phyloP scores from a whole-genome alignment of 2,329 filamentous ascomycete genomes.

The Penicillium vulpinum region DNA sequence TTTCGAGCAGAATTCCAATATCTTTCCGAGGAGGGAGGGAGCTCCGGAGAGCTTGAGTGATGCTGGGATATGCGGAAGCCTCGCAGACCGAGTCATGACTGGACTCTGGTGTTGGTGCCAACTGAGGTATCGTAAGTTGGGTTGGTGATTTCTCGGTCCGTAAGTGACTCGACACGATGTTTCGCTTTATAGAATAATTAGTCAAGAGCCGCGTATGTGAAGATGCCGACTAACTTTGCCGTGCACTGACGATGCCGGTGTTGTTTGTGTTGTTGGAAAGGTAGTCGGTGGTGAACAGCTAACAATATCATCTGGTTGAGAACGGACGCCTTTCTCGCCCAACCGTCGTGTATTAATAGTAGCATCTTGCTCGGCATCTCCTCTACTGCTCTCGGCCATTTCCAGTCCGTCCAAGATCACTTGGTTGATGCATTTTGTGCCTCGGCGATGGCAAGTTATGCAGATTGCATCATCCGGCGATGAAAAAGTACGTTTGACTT shows the following conservation, averaged over 20 bases:
- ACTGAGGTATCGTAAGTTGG: neutral
- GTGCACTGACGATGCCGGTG: neutral
- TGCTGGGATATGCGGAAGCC: neutral
- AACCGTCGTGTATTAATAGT: neutral
- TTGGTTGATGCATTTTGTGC: conserved; percentile 11
- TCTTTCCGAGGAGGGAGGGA: neutral
- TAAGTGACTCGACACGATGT: neutral
- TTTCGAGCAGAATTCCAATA: neutral
- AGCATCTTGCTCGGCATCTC: neutral
- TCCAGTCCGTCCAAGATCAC: neutral
- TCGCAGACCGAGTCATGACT: neutral
- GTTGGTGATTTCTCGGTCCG: neutral
- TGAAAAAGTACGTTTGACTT: conserved; percentile 16
- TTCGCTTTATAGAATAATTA: neutral
- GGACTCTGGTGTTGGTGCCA: neutral
- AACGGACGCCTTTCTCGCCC: neutral
- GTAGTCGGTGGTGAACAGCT: neutral
- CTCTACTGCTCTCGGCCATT: neutral
- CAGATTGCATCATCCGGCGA: conserved; percentile 8
- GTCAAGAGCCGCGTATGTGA: neutral
- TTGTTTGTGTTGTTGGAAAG: neutral
- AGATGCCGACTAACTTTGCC: neutral
- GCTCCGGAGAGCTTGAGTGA: neutral
- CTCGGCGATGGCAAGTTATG: neutral
- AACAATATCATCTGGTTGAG: neutral